Base-by-base conservation (phyloP, 169 alveolate genomes). In the Babesia bigemina region DNA sequence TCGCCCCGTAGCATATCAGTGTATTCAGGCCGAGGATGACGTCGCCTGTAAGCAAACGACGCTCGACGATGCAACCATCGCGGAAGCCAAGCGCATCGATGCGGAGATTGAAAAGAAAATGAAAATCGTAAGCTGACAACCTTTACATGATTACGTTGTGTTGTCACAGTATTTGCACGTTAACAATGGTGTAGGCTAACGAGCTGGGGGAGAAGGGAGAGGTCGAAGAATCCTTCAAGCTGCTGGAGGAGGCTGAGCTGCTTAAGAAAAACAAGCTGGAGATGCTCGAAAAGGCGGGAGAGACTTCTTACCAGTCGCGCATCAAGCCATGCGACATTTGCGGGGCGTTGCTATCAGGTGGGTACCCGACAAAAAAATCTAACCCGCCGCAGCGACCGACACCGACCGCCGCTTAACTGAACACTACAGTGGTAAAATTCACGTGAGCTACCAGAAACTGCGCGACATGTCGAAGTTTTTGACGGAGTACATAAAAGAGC, bases 301-400 rank as follows among this genome's bases (percentile, higher is more conserved):
- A 91, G 48, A 81, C 87, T 24, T 74, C 84, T 63, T 86, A 82
- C 28, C 91, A 85, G 26, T 92, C 85, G 58, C 87, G 86, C 39
- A 89, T 92, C 26, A 88, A 88, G 56, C 95, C 95, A 4, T 92
- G 95, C 50, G 95, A 91, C 63, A 88, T 92, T 9, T 92, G 95
- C 77, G 95, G 94, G 19, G 95, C 95, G 24, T 65, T 91, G 33
- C 85, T 91, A 0, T 89, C 94, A 19, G 95, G 91, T 71, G 71
- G 72, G 39, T 53, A 33, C 13, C 65, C 21, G 22, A 19, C 33
- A 21, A 19, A 16, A 22, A 36, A 9, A 4, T 19, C 17, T 7
- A 13, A 17, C 17, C 16, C 28, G 2, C 16, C 24, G 53, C 63
- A 62, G 93, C 92, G 17, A 66, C 62, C 36, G 93, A 86, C 60